Conservation (phyloP, 1,139 yeast genomes). For the Scheffersomyces segobiensis region DNA sequence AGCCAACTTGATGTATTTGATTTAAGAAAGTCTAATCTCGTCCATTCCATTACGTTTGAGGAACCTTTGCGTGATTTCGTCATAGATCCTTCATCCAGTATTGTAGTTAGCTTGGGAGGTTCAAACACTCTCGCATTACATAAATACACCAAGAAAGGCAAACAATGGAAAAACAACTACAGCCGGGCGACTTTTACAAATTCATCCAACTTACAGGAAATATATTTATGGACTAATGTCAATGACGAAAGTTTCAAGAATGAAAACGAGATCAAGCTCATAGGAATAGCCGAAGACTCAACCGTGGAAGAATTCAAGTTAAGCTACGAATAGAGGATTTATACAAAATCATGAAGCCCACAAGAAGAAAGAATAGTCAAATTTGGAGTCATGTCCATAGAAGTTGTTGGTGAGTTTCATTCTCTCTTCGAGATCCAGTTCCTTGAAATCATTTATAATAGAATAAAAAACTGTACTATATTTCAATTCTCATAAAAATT, state of each 20-base stretch:
- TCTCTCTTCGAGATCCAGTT: not conserved
- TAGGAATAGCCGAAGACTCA: constrained; percentile 3
- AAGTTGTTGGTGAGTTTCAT: too few species aligned
- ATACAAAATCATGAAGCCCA: not conserved
- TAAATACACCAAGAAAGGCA: constrained; percentile 46
- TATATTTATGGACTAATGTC: constrained; percentile 5
- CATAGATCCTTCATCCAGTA: constrained; percentile 50
- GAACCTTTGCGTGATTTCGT: constrained; percentile 23
- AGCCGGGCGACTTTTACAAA: not conserved
- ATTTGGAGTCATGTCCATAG: not conserved
- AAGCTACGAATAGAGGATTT: constrained; percentile 3
- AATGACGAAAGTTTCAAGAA: constrained; percentile 8
- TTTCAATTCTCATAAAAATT: not conserved
- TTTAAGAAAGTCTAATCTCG: constrained; percentile 46
- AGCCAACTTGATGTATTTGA: constrained; percentile 52
- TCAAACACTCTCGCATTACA: constrained; percentile 22
- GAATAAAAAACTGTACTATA: not conserved
- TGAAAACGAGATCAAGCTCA: constrained; percentile 7
- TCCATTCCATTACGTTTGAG: constrained; percentile 27
- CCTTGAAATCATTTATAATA: not conserved
- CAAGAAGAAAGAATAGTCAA: not conserved
- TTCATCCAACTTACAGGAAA: constrained; percentile 1
- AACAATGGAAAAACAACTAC: constrained; percentile 32
- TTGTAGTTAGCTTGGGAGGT: constrained; percentile 28
- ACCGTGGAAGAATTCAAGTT: constrained; percentile 6